phyloP scores from a whole-genome alignment of 1,139 yeast species.

The Torulaspora globosa region DNA sequence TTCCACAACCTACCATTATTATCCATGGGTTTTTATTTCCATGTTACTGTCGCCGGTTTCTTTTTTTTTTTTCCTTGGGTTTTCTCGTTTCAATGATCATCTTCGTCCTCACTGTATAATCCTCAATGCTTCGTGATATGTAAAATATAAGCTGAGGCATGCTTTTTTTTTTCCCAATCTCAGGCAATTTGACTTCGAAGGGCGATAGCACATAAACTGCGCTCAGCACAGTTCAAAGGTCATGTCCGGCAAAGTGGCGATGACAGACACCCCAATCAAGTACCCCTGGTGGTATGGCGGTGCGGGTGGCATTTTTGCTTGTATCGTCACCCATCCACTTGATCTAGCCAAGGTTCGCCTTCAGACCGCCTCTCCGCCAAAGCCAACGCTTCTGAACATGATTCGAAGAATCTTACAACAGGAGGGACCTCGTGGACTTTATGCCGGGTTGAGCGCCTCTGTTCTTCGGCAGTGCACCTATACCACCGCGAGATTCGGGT shows the following conservation, averaged over 20 bases:
- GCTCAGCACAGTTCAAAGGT: not conserved
- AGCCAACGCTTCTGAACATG: constrained; percentile 60
- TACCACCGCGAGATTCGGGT: constrained; percentile 80
- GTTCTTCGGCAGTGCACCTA: constrained; percentile 82
- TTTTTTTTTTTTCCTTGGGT: no score
- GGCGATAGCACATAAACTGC: not conserved
- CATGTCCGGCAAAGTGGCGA: not conserved
- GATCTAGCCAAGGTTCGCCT: constrained; percentile 78
- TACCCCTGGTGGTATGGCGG: constrained; percentile 59
- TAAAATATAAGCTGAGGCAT: not conserved
- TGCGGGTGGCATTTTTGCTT: constrained; percentile 62
- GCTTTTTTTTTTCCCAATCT: not conserved
- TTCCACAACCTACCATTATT: no score
- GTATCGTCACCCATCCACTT: constrained; percentile 71
- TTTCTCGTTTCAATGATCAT: no score
- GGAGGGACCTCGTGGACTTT: constrained; percentile 3
- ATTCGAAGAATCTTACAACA: constrained; percentile 3
- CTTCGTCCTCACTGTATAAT: no score
- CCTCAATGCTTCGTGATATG: no score
- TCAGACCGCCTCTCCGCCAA: constrained; percentile 60
- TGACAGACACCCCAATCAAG: constrained; percentile 17
- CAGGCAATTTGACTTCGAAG: not conserved
- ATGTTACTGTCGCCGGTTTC: no score
- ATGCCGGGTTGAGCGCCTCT: constrained; percentile 79
- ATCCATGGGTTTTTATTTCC: not conserved